Conservation (phyloP, 495 filamentous ascomycete genomes). For the Aspergillus bertholletiae region DNA sequence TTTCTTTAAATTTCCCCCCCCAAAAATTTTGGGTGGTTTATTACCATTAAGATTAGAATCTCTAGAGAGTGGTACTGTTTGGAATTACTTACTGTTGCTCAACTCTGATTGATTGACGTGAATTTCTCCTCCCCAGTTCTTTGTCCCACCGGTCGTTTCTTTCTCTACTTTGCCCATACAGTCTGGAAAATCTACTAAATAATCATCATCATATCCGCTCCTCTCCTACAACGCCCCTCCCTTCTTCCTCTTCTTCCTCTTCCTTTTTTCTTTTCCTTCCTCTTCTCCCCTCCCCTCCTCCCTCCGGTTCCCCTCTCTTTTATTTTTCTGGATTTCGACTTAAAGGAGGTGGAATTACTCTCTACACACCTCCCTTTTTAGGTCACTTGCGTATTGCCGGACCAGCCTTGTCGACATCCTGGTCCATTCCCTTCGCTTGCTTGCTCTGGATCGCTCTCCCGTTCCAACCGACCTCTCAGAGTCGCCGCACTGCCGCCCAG, state of each 20-base stretch:
- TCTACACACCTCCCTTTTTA: not conserved
- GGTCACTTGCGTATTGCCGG: conserved; percentile 13
- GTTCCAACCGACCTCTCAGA: conserved; percentile 21
- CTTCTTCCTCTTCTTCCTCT: conserved; percentile 2
- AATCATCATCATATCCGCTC: not conserved
- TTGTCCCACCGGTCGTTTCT: not conserved
- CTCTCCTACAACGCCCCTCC: not conserved
- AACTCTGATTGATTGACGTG: not conserved
- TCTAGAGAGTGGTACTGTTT: not conserved
- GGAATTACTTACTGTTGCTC: not conserved
- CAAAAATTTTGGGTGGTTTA: conserved; percentile 5
- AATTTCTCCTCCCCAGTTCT: not conserved
- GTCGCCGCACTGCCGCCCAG: conserved; percentile 30
- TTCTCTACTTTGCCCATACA: not conserved
- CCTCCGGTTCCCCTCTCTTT: not conserved
- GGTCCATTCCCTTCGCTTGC: conserved; percentile 30
- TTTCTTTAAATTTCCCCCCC: conserved; percentile 1
- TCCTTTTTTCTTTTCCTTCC: not conserved
- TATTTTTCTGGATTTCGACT: too few species aligned
- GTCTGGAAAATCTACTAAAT: not conserved
- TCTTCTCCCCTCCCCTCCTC: conserved; percentile 2
- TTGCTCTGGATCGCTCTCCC: conserved; percentile 24
- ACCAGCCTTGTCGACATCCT: conserved; percentile 14
- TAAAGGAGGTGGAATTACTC: not conserved
- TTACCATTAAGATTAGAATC: not conserved